These are phyloP conservation scores for Cyanodermella asteris DNA, from an alignment of 2,329 filamentous ascomycete genomes.

Conservation along the genomic window DNA sequence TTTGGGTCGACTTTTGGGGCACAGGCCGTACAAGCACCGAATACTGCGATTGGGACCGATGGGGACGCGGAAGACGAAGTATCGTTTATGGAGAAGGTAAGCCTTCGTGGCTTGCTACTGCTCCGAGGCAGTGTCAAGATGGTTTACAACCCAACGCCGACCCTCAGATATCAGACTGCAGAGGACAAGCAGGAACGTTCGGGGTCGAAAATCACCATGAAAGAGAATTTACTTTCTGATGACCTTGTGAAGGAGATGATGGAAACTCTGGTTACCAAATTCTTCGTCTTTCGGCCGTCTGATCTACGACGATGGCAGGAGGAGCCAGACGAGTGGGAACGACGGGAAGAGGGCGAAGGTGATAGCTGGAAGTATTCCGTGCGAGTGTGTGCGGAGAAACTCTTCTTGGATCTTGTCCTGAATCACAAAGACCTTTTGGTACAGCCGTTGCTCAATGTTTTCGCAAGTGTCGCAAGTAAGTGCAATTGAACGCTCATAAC, in stretches of 20 bases:
- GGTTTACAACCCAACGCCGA: conserved; percentile 57
- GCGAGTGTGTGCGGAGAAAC: conserved; percentile 74
- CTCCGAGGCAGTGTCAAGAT: conserved; percentile 68
- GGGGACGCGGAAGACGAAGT: conserved; percentile 22
- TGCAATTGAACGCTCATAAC: conserved; percentile 10
- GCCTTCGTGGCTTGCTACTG: conserved; percentile 62
- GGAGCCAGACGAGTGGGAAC: conserved; percentile 89
- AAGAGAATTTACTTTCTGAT: conserved; percentile 50
- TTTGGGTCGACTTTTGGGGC: conserved; percentile 55
- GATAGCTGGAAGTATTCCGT: conserved; percentile 86
- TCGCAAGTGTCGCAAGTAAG: conserved; percentile 51
- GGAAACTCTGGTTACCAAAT: conserved; percentile 62
- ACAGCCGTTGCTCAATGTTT: conserved; percentile 61
- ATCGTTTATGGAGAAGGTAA: conserved; percentile 51
- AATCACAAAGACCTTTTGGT: conserved; percentile 70
- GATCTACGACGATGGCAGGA: conserved; percentile 87
- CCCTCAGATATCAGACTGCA: conserved; percentile 60
- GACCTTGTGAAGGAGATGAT: conserved; percentile 63
- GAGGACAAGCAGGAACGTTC: conserved; percentile 58
- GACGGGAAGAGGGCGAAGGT: conserved; percentile 62
- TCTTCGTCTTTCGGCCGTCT: conserved; percentile 66
- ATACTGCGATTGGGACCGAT: conserved; percentile 19
- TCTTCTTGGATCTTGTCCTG: conserved; percentile 78
- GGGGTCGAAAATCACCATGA: conserved; percentile 46
- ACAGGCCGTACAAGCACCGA: neutral